These are phyloP conservation scores for Capillidium heterosporum DNA, from an alignment of 371 early-diverging fungal genomes.

Conservation along the genomic window DNA sequence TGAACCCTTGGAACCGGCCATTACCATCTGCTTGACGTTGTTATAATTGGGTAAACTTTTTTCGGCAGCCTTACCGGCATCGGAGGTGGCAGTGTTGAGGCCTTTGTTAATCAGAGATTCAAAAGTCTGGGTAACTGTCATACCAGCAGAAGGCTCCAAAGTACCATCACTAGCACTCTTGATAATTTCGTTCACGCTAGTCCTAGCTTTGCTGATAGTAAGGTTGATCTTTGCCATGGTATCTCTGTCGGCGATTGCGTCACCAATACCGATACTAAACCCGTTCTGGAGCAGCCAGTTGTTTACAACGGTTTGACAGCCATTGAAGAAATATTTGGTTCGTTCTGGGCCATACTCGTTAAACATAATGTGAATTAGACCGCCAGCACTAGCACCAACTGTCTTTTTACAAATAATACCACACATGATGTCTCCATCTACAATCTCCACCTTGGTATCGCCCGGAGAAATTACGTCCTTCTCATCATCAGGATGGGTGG, in stretches of 20 bases:
- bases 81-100: constrained; percentile 93
- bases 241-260: constrained; percentile 83
- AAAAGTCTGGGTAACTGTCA: constrained; percentile 94
- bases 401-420: constrained; percentile 98
- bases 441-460: constrained; percentile 85
- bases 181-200: constrained; percentile 75
- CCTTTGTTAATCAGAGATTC: constrained; percentile 83
- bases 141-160: constrained; percentile 89
- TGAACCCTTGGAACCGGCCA: constrained; percentile 97
- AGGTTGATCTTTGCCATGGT: constrained; percentile 78
- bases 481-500: constrained; percentile 71
- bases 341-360: constrained; percentile 89
- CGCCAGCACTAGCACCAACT: constrained; percentile 85
- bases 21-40: constrained; percentile 98
- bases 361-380: constrained; percentile 91
- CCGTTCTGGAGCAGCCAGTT: constrained; percentile 90
- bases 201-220: constrained; percentile 72
- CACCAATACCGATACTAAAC: constrained; percentile 98
- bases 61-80: constrained; percentile 77
- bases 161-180: constrained; percentile 66
- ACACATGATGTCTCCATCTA: constrained; percentile 82
- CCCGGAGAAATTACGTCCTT: constrained; percentile 62
- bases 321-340: constrained; percentile 88
- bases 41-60: constrained; percentile 79
- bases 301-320: constrained; percentile 90